phyloP scores from a whole-genome alignment of 805 yeast species.

The Nakazawaea anatomiae region DNA sequence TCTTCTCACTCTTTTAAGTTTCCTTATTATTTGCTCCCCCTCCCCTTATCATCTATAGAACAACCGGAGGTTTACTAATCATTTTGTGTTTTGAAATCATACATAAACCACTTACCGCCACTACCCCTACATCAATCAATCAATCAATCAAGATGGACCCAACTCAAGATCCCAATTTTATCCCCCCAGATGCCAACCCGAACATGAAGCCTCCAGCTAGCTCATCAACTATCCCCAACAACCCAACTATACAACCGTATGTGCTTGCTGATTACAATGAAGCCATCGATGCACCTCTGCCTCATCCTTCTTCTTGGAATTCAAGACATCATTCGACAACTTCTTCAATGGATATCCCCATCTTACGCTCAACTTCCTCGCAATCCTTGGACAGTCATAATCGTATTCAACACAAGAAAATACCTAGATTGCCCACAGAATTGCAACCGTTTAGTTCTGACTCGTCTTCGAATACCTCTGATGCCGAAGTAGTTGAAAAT shows the following conservation, averaged over 20 bases:
- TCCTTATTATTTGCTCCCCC: too few species aligned
- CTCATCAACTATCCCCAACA: constrained; percentile 61
- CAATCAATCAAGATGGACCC: constrained; percentile 65
- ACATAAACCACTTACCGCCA: too few species aligned
- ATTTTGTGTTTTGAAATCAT: too few species aligned
- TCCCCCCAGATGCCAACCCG: constrained; percentile 72
- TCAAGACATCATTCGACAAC: background rate
- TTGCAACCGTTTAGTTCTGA: constrained; percentile 46
- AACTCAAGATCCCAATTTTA: constrained; percentile 82
- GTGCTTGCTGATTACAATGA: constrained; percentile 71
- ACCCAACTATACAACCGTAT: constrained; percentile 71
- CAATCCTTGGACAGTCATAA: background rate
- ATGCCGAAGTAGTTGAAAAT: constrained; percentile 17
- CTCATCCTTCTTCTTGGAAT: constrained; percentile 32
- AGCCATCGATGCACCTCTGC: constrained; percentile 69
- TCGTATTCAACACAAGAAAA: constrained; percentile 16
- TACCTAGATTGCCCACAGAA: constrained; percentile 54
- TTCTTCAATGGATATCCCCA: background rate
- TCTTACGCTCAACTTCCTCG: background rate
- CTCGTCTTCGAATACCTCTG: constrained; percentile 24
- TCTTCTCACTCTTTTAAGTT: too few species aligned
- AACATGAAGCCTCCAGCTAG: constrained; percentile 62
- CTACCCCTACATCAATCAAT: too few species aligned
- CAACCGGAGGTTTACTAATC: too few species aligned
- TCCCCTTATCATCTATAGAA: too few species aligned